Evolutionary conservation across 805 yeast genomes (phyloP).

Genomic region (Wickerhamiella bombiphila): DNA sequence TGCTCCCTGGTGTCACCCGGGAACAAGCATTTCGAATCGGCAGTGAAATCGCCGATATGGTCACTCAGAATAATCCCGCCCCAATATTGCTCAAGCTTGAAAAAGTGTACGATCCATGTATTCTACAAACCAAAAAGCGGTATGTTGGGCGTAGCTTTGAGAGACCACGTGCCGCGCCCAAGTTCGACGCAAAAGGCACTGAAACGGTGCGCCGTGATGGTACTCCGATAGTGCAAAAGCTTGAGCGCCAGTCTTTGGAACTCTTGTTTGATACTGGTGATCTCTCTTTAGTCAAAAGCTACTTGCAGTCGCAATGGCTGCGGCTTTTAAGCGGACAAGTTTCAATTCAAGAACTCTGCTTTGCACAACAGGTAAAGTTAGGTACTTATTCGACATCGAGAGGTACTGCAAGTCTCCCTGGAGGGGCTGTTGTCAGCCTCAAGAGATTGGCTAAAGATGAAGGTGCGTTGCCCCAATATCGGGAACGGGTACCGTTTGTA

Average conservation of each 20-base stretch:
- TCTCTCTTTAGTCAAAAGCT: constrained; percentile 52
- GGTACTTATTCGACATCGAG: constrained; percentile 66
- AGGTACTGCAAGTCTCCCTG: constrained; percentile 43
- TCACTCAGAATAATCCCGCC: constrained; percentile 56
- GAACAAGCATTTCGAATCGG: constrained; percentile 72
- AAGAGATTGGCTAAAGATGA: constrained; percentile 48
- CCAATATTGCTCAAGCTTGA: constrained; percentile 81
- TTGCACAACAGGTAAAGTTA: constrained; percentile 75
- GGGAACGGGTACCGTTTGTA: constrained; percentile 77
- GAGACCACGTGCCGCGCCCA: constrained; percentile 33
- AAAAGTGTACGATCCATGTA: constrained; percentile 79
- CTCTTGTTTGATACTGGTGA: constrained; percentile 60
- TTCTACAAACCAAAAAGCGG: constrained; percentile 71
- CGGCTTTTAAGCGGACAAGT: constrained; percentile 51
- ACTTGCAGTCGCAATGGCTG: constrained; percentile 48
- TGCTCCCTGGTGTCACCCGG: constrained; percentile 67
- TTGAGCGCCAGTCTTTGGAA: constrained; percentile 55
- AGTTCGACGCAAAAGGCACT: constrained; percentile 90
- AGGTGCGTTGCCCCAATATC: constrained; percentile 70
- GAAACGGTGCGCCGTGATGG: constrained; percentile 94
- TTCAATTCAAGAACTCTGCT: constrained; percentile 70
- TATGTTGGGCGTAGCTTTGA: constrained; percentile 83
- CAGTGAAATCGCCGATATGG: constrained; percentile 43
- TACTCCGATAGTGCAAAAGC: constrained; percentile 76
- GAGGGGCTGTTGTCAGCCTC: constrained; percentile 78